Conservation (phyloP, 2,329 filamentous ascomycete species). For the Arachnomyces sp. region DNA sequence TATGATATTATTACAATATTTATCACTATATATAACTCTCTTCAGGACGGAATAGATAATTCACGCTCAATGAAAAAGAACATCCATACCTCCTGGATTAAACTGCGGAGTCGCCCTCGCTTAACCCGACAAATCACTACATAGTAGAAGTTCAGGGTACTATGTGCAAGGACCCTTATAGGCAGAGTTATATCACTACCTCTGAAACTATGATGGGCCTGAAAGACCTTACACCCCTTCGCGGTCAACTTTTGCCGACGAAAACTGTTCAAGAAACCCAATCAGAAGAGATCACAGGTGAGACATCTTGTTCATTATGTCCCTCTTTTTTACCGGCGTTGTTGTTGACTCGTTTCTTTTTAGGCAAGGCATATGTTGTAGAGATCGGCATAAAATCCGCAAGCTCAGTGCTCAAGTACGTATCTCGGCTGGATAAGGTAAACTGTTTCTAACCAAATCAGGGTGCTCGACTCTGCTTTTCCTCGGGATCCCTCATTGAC, state of each 20-base stretch:
- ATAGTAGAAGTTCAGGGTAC: too few species aligned
- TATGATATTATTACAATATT: too few species aligned
- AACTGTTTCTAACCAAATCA: conserved; percentile 12
- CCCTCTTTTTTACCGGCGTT: too few species aligned
- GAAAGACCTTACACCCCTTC: conserved; percentile 21
- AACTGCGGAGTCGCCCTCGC: too few species aligned
- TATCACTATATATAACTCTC: too few species aligned
- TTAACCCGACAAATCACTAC: too few species aligned
- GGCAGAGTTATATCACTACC: too few species aligned
- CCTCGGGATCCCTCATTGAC: conserved; percentile 26
- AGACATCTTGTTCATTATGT: conserved; percentile 7
- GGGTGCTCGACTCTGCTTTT: conserved; percentile 32
- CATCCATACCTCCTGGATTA: too few species aligned
- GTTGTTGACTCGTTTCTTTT: conserved; percentile 11
- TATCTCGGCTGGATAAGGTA: background rate
- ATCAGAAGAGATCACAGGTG: conserved; percentile 35
- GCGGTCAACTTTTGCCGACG: conserved; percentile 31
- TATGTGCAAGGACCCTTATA: too few species aligned
- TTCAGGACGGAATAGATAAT: too few species aligned
- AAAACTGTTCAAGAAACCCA: conserved; percentile 38
- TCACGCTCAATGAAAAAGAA: too few species aligned
- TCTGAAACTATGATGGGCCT: conserved; percentile 7
- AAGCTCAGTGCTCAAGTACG: conserved; percentile 38
- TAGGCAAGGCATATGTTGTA: conserved; percentile 37
- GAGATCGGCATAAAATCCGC: conserved; percentile 39